Evolutionary conservation across 2,329 filamentous ascomycete genomes (phyloP), one percentile per base, ranked within the genome.

Genomic region (Exophiala sp.): DNA sequence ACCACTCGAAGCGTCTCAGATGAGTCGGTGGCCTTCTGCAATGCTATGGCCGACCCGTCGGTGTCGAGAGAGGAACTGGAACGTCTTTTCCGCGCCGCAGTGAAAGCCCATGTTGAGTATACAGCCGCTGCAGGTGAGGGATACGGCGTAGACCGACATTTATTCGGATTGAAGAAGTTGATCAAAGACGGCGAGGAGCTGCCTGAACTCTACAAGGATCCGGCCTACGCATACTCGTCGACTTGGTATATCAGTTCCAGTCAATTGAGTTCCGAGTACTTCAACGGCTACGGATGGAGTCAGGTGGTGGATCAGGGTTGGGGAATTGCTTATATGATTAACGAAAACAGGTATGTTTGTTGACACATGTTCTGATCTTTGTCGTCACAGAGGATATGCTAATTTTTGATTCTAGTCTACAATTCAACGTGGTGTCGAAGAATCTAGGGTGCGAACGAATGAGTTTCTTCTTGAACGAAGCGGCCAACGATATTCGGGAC

Each of bases 311-410:
- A 97, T 64, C 87, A 85, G 53, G 93, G 93, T 23, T 98, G 93
- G 71, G 93, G 93, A 58, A 95, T 98, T 65, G 93, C 93, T 32
- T 98, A 98, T 69, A 98, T 98, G 93, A 97, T 98, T 69, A 98
- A 98, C 67, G 91, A 97, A 77, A 95, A 96, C 70, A 90, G 82
- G 85, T 88, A 66, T 69, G 74, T 29, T 34, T 10, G 10, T 27
- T 27, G 24, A 27, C n/a, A n/a, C n/a, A n/a, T n/a, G n/a, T n/a
- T n/a, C 24, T 27, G 6, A 5, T 27, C 24, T 27, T 27, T 27
- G 6, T 27, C 10, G 6, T 10, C 10, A 10, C 10, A 5, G 24
- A 27, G 24, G 10, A 27, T 6, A 27, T 6, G 24, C n/a, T 34
- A 7, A 6, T 34, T 38, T 11, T 24, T 43, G 51, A 46, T 14